Percentiles rank a stretch among this genome's conserved stretches.
phyloP scores from a whole-genome alignment of 148 eudicot species.

The Camellia granthamiana region DNA sequence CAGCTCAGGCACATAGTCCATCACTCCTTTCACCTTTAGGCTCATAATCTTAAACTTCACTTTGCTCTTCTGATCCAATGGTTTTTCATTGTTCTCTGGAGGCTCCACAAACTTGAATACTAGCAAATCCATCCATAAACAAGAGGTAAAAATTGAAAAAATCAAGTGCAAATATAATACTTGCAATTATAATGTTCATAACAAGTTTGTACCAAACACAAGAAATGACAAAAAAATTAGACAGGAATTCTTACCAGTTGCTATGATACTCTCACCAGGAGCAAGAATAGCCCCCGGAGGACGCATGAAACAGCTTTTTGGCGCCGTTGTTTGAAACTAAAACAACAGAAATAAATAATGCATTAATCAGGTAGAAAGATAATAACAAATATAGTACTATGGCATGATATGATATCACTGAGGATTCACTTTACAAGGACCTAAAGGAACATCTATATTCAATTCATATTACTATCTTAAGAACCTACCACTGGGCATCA shows the following conservation, averaged over 20 bases:
- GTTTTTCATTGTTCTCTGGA: conserved; percentile 83
- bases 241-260: conserved; percentile 52
- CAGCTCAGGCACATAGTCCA: conserved; percentile 84
- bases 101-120: conserved; percentile 90
- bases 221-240: not conserved
- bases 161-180: not conserved
- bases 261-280: conserved; percentile 83
- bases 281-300: conserved; percentile 90
- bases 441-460: not conserved
- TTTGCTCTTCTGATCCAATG: conserved; percentile 66
- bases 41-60: conserved; percentile 90
- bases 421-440: not conserved
- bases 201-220: not conserved
- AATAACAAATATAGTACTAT: not conserved
- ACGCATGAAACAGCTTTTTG: conserved; percentile 95
- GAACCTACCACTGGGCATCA: not conserved
- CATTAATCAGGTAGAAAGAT: not conserved
- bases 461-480: not conserved
- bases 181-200: not conserved
- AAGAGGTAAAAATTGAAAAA: conserved; percentile 4
- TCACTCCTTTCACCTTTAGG: conserved; percentile 72
- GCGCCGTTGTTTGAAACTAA: conserved; percentile 95
- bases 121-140: conserved; percentile 20
- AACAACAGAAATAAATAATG: conserved; percentile 24
- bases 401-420: not conserved